phyloP scores from a whole-genome alignment of 2,329 filamentous ascomycete genomes.

The Aspergillus spinulosporus region DNA sequence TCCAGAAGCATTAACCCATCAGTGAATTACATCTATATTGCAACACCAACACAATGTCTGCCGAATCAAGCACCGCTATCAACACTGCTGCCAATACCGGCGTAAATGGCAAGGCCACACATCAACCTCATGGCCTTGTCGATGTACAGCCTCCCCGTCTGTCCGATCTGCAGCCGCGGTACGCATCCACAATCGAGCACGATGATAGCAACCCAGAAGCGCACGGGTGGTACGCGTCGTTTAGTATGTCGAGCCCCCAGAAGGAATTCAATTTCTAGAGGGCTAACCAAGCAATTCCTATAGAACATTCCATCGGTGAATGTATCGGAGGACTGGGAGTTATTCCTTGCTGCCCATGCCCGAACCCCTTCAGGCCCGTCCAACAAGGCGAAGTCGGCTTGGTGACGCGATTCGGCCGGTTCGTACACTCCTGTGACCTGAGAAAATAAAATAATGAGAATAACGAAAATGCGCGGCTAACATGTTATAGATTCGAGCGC shows the following conservation, averaged over 20 bases:
- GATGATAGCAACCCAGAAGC: conserved; percentile 66
- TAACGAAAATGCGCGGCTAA: not conserved
- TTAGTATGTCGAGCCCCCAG: conserved; percentile 61
- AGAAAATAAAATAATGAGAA: not conserved
- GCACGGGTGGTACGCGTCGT: conserved; percentile 84
- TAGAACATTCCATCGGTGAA: conserved; percentile 72
- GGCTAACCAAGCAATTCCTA: conserved; percentile 10
- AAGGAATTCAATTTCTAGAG: not conserved
- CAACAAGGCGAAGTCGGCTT: conserved; percentile 91
- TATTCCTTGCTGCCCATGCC: conserved; percentile 89
- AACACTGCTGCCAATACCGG: conserved; percentile 20
- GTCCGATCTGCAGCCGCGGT: conserved; percentile 82
- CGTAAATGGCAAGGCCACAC: conserved; percentile 38
- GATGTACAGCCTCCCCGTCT: conserved; percentile 75
- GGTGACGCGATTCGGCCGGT: conserved; percentile 85
- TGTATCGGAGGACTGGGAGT: conserved; percentile 78
- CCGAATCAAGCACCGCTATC: conserved; percentile 22
- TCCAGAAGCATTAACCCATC: not conserved
- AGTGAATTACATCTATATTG: not conserved
- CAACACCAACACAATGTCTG: conserved; percentile 27
- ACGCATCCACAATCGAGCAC: conserved; percentile 64
- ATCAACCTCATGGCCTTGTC: conserved; percentile 55
- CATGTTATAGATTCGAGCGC: conserved; percentile 67
- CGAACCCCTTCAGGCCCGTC: conserved; percentile 94
- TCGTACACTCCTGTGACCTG: conserved; percentile 16